These are phyloP conservation scores for Beauveria caledonica DNA, from an alignment of 2,329 filamentous ascomycete species.

Conservation along the genomic window DNA sequence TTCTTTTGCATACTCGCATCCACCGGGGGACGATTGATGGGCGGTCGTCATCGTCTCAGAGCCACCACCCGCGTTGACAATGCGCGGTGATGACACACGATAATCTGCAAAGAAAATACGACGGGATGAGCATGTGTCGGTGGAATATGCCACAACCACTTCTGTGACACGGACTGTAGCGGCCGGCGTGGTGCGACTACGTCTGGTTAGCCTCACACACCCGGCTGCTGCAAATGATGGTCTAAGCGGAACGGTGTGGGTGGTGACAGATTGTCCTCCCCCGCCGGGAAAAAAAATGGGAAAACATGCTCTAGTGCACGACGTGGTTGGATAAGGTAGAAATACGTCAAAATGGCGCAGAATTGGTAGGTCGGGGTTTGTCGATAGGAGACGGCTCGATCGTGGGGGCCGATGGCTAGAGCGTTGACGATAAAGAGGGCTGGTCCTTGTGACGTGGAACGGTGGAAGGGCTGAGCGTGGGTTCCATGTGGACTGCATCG, in stretches of 20 bases:
- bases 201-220: neutral
- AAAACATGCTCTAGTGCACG: neutral
- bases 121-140: neutral
- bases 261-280: neutral
- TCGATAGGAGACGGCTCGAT: neutral
- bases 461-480: neutral
- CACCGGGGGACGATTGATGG: too few relatives aligned
- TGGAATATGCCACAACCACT: neutral
- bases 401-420: neutral
- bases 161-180: constrained; percentile 8
- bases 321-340: neutral
- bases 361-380: neutral
- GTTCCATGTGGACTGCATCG: neutral
- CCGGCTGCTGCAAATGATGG: neutral
- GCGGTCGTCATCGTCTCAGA: too few relatives aligned
- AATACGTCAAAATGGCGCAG: neutral
- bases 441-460: too few relatives aligned
- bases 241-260: neutral
- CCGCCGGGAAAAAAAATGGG: neutral
- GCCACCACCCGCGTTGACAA: too few relatives aligned
- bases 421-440: neutral
- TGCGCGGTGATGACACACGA: neutral
- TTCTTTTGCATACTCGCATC: too few relatives aligned
- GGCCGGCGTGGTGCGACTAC: neutral
- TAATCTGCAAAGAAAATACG: neutral